Evolutionary conservation across 805 yeast genomes (phyloP).

Genomic region (Barnettozyma californica): DNA sequence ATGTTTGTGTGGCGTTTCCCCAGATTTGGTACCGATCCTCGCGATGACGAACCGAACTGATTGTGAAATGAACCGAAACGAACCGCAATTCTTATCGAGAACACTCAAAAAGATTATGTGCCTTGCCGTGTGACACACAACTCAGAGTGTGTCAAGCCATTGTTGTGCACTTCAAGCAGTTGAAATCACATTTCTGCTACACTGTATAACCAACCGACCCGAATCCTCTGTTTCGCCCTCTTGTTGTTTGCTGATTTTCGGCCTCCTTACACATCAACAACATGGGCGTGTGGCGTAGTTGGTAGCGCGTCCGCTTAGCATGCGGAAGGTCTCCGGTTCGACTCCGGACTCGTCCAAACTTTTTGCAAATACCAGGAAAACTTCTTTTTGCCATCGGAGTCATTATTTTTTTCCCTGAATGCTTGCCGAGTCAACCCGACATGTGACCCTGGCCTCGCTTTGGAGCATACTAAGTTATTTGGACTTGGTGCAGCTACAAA

Average conservation of each 20-base stretch:
- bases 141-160: too few species aligned
- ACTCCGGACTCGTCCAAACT: conserved; percentile 67
- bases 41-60: background rate
- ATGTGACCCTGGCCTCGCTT: background rate
- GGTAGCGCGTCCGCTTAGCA: conserved; percentile 80
- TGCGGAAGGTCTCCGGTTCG: conserved; percentile 78
- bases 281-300: conserved; percentile 74
- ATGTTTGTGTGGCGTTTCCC: background rate
- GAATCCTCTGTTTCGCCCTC: too few species aligned
- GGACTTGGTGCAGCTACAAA: background rate
- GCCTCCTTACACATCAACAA: too few species aligned
- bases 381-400: conserved; percentile 2
- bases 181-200: too few species aligned
- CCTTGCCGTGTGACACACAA: too few species aligned
- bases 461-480: background rate
- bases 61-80: background rate
- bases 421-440: background rate
- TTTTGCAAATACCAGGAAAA: conserved; percentile 7
- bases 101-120: too few species aligned
- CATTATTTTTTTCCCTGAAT: conserved; percentile 13
- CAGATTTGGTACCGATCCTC: background rate
- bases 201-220: too few species aligned
- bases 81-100: background rate
- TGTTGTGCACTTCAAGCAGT: too few species aligned
- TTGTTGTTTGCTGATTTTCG: too few species aligned